Evolutionary conservation across 2,329 filamentous ascomycete genomes (phyloP), one percentile per base, ranked within the genome.

Genomic region (Tolypocladium amazonense): DNA sequence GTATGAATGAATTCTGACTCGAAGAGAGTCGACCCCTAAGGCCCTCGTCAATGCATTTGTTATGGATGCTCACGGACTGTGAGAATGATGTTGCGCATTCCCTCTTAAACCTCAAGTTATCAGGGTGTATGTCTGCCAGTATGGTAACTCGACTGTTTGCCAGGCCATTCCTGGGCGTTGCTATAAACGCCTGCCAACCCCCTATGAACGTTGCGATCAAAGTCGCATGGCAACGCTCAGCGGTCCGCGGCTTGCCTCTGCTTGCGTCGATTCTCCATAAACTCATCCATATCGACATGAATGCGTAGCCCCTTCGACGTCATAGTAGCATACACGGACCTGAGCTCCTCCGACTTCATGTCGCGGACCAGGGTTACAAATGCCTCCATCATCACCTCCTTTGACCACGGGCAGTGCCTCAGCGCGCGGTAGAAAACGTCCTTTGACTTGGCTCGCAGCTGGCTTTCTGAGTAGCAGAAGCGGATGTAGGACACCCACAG

Each of bases 401-500:
- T 82, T 6, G 75, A 76, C 73, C 79, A 79, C 0, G 79, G 79
- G 60, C 80, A 82, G 23, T 77, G 73, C 12, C 70, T 70, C 37
- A 82, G 57, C 0, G 77, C 80, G 12, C 77, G 66, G 62, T 79
- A 81, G 60, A 80, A 79, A 3, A 81, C 72, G 4, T 78, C 77
- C 64, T 77, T 81, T 3, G 76, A 75, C 63, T 73, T 76, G 2
- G 69, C 60, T 30, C 73, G 73, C 20, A 75, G 63, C 62, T 77
- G 75, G 57, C 71, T 67, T 20, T 75, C 68, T 9, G 65, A 61
- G 59, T 70, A 67, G 64, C 77, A 78, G 67, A 82, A 81, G 9
- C 74, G 75, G 27, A 84, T 70, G 62, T 83, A 85, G 4, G 71
- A 69, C 23, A 74, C 66, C 82, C 82, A 85, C 5, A 85, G 63